phyloP scores from a whole-genome alignment of 192 early-diverging fungal species.

The Coemansia sp. region DNA sequence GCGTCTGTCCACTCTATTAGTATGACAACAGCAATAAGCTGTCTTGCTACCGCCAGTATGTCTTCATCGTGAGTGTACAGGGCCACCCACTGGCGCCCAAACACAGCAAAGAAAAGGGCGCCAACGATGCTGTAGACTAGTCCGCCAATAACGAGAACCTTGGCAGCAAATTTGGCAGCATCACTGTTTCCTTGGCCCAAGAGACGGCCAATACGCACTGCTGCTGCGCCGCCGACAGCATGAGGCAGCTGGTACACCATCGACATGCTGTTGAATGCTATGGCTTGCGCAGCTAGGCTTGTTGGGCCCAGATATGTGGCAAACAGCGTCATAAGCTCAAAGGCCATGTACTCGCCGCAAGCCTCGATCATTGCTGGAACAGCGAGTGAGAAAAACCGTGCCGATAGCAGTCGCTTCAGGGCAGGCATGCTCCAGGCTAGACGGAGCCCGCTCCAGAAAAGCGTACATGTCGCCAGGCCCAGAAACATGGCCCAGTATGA shows the following conservation, averaged over 20 bases:
- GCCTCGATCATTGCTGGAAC: conserved; percentile 77
- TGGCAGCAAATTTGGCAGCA: conserved; percentile 59
- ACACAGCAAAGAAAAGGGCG: conserved; percentile 38
- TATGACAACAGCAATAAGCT: conserved; percentile 35
- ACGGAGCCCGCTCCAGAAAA: conserved; percentile 59
- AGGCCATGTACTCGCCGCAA: conserved; percentile 68
- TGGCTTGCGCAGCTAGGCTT: conserved; percentile 61
- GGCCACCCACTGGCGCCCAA: conserved; percentile 63
- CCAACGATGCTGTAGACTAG: conserved; percentile 60
- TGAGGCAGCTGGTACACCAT: conserved; percentile 61
- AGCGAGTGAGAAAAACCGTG: conserved; percentile 62
- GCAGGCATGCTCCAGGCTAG: conserved; percentile 64
- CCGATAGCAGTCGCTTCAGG: conserved; percentile 53
- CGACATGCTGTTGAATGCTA: conserved; percentile 62
- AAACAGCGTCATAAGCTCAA: conserved; percentile 58
- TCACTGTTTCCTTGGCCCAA: conserved; percentile 42
- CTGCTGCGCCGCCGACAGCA: conserved; percentile 60
- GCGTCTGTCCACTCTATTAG: conserved; percentile 59
- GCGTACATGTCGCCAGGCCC: conserved; percentile 66
- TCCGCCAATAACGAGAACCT: conserved; percentile 35
- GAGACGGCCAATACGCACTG: conserved; percentile 61
- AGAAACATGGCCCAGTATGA: conserved; percentile 80
- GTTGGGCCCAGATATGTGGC: conserved; percentile 60
- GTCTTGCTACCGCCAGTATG: conserved; percentile 32
- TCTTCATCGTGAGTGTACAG: conserved; percentile 53